Base-by-base conservation (phyloP, 108 stramenopile species). In the Skeletonema menzelii region DNA sequence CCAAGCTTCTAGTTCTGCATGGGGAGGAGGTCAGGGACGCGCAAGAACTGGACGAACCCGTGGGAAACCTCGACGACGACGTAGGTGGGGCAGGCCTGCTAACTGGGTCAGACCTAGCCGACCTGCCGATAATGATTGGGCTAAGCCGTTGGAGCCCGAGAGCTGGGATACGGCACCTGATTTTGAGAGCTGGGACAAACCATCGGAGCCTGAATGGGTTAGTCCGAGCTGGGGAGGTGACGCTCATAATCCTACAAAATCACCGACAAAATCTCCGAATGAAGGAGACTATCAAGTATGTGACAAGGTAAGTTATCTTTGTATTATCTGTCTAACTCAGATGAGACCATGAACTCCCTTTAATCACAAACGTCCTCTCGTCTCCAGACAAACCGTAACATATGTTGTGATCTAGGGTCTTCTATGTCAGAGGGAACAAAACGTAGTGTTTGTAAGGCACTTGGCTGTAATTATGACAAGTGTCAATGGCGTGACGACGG, bases 391-490 rank as follows among this genome's bases (percentile, higher is more conserved):
- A 53, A 53, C 22, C 49, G 49, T 7, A 53, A 53, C 22, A 53
- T 53, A 8, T 53, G 49, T 53, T 53, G 49, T 53, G 49, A 53
- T 53, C 6, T 53, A 8, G 49, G 49, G 17, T 22, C 49, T 4
- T 6, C 22, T 2, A 53, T 53, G 49, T 20, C 49, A 6, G 49
- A 53, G 49, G 6, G 22, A 10, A 24, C 49, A 22, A 53, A 53
- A 53, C 49, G 49, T 10, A 22, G 20, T 53, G 49, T 53, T 22
- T 53, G 49, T 17, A 22, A 15, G 8, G 19, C 7, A 24, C 49
- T 53, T 53, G 49, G 49, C 22, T 53, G 49, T 53, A 22, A 53
- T 24, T 53, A 53, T 53, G 49, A 53, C 49, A 53, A 53, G 49
- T 53, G 49, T 24, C 20, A 53, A 22, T 53, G 49, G 49, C 19